Evolutionary conservation across 148 eudicot genomes (phyloP), one percentile per base, ranked within the genome.

Genomic region (Salicornia ramosissima): DNA sequence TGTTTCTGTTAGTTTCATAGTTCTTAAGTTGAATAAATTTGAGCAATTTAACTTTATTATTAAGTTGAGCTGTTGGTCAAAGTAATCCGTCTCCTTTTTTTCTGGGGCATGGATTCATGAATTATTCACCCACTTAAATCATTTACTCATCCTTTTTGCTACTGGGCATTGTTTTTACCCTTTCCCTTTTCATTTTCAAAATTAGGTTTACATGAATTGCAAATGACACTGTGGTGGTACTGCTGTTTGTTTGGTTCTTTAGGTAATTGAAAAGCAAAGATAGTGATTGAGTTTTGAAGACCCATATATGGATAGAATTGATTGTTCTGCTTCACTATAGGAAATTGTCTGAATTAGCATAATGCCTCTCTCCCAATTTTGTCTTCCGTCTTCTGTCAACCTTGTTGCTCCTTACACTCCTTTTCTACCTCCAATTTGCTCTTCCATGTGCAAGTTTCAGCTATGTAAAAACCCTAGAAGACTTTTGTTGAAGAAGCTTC

Each of bases 401-500:
- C 46, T 24, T 5, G 28, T 14, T 6, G 34, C 31, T 49, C 45
- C 29, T 40, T 8, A 46, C 6, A 70, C 33, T 19, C n/a, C 68
- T 57, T 65, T 58, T 47, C 54, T 56, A 16, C 34, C 51, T 46
- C 70, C 73, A 13, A 6, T 56, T 40, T 52, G 72, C 36, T 75
- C 43, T 24, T 64, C 51, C 1, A 52, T 33, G 21, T 42, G 65
- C 25, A 53, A 72, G n/a, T 45, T 78, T 72, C 65, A 72, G 57
- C 42, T 62, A 14, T 62, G 45, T 80, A 71, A 71, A 77, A 76
- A 79, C 74, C 71, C 70, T 67, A 75, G 65, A 60, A 47, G 57
- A 42, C 13, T 63, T 40, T 61, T 64, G 29, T 22, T 64, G 54
- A 54, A 56, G 76, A 51, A 39, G 73, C 39, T 76, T 68, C 26